Evolutionary conservation across 305 asterid genomes (phyloP).

Genomic region (Fraxinus greggii): DNA sequence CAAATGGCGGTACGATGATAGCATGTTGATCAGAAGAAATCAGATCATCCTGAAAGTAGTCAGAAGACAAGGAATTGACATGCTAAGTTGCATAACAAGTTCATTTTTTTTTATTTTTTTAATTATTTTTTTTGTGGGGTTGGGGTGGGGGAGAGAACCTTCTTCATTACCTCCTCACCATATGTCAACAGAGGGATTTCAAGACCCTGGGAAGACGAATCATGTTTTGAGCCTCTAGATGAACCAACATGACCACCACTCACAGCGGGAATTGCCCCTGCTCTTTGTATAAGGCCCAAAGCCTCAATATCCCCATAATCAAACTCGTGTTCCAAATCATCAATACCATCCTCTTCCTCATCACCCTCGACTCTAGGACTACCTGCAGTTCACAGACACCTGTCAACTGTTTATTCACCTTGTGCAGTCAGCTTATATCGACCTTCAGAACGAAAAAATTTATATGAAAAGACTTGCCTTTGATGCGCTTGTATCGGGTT

Average conservation of each 20-base stretch:
- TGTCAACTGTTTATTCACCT: constrained; percentile 13
- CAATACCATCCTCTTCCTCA: constrained; percentile 78
- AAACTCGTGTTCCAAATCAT: constrained; percentile 83
- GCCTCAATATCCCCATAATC: constrained; percentile 46
- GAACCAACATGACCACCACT: constrained; percentile 39
- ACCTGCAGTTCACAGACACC: constrained; percentile 44
- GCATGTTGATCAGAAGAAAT: constrained; percentile 55
- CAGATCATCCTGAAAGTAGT: constrained; percentile 47
- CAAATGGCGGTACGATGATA: constrained; percentile 58
- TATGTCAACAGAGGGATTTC: constrained; percentile 71
- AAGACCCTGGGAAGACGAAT: constrained; percentile 36
- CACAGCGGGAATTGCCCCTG: constrained; percentile 32
- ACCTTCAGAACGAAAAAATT: too few relatives aligned
- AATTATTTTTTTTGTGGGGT: not conserved
- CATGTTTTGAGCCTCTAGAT: constrained; percentile 36
- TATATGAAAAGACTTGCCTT: constrained; percentile 37
- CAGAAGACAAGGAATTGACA: constrained; percentile 2
- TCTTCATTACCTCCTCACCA: constrained; percentile 66
- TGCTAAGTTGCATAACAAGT: not conserved
- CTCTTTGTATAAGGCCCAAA: constrained; percentile 26
- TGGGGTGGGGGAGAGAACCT: not conserved
- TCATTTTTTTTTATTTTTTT: not conserved
- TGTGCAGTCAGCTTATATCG: not conserved
- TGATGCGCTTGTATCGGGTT: constrained; percentile 83
- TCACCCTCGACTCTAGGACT: constrained; percentile 91